Conservation (phyloP, 2,329 filamentous ascomycete species). For the Colletotrichum ledebouriae region DNA sequence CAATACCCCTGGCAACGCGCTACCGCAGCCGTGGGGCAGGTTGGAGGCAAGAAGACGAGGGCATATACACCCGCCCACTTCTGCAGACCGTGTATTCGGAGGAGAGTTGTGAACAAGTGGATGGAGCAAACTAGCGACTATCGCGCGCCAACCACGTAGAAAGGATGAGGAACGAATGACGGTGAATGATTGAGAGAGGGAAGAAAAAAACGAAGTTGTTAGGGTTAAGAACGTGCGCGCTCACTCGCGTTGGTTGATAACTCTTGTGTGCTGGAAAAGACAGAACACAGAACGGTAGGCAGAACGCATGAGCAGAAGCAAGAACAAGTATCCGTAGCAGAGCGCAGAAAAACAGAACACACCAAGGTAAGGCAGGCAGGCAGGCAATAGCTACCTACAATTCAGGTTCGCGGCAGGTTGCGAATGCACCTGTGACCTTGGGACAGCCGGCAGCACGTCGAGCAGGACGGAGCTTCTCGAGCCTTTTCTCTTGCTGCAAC, state of each 20-base stretch:
- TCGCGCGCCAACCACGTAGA: slow-evolving; percentile 5
- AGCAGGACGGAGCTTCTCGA: slow-evolving; percentile 37
- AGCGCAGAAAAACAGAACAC: slow-evolving; percentile 4
- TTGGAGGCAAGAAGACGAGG: slow-evolving; percentile 28
- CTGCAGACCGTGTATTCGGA: slow-evolving; percentile 1
- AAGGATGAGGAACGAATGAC: background rate
- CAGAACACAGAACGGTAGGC: background rate
- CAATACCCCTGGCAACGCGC: slow-evolving; percentile 38
- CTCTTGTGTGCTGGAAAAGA: slow-evolving; percentile 11
- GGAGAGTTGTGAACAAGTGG: slow-evolving; percentile 1
- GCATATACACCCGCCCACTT: slow-evolving; percentile 21
- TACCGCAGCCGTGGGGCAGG: slow-evolving; percentile 37
- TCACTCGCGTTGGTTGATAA: slow-evolving; percentile 9
- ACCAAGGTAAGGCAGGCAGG: background rate
- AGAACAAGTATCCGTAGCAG: background rate
- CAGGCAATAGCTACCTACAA: slow-evolving; percentile 5
- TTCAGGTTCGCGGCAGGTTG: slow-evolving; percentile 4
- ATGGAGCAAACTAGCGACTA: slow-evolving; percentile 2
- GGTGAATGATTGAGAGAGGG: slow-evolving; percentile 2
- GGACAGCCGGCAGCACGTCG: slow-evolving; percentile 11
- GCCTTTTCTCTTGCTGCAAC: slow-evolving; percentile 40
- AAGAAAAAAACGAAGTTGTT: slow-evolving; percentile 4
- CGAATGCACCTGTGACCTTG: slow-evolving; percentile 22
- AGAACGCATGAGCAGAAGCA: slow-evolving; percentile 5
- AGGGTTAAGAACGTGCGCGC: slow-evolving; percentile 35